These are phyloP conservation scores for Epicoccum nigrum DNA, from an alignment of 2,329 filamentous ascomycete species.

Conservation along the genomic window DNA sequence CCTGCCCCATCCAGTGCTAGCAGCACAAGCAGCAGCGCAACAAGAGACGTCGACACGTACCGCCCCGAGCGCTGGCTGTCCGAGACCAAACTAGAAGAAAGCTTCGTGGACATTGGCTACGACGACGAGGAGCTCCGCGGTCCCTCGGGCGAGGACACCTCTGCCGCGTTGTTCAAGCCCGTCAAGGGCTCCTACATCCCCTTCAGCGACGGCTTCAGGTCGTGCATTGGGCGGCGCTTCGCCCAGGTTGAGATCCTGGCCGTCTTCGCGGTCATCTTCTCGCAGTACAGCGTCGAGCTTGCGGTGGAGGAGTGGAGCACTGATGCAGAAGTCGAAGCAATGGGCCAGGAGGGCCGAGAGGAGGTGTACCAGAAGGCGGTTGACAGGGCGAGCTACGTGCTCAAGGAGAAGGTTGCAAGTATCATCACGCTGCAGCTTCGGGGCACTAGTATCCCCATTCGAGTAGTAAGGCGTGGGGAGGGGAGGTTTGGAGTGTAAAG, in stretches of 20 bases:
- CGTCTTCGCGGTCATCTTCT: conserved; percentile 59
- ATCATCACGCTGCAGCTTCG: conserved; percentile 75
- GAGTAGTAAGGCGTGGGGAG: conserved; percentile 70
- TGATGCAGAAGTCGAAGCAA: conserved; percentile 50
- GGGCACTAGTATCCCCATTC: conserved; percentile 66
- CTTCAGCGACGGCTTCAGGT: conserved; percentile 62
- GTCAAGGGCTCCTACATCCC: conserved; percentile 60
- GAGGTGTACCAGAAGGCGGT: conserved; percentile 68
- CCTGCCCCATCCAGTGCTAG: conserved; percentile 52
- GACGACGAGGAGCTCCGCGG: conserved; percentile 64
- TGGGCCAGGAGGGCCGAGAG: conserved; percentile 57
- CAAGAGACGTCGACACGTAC: conserved; percentile 68
- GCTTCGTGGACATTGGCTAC: conserved; percentile 47
- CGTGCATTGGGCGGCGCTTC: conserved; percentile 62
- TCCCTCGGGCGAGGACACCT: conserved; percentile 66
- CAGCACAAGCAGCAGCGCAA: conserved; percentile 28
- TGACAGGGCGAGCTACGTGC: conserved; percentile 57
- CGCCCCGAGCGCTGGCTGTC: conserved; percentile 74
- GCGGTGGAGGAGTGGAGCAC: conserved; percentile 60
- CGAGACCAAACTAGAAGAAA: conserved; percentile 32
- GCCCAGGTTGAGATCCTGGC: conserved; percentile 64
- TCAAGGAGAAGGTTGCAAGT: conserved; percentile 63
- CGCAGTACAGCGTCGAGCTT: conserved; percentile 70
- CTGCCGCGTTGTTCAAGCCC: conserved; percentile 61
- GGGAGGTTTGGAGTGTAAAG: conserved; percentile 63